Conservation (phyloP, 805 yeast genomes). For the Scheffersomyces amazonensis region DNA sequence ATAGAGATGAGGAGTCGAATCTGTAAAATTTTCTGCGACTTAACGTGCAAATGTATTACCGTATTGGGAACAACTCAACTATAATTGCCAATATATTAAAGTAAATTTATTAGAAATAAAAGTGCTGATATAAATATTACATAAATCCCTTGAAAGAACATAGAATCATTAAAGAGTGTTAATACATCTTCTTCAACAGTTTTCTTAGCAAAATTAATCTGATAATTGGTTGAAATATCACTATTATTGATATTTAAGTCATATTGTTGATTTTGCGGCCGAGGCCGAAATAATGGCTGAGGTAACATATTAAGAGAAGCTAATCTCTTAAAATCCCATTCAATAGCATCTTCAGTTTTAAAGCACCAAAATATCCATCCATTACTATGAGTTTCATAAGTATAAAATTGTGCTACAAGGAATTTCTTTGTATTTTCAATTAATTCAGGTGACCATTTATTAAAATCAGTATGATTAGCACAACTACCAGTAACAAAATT, state of each 20-base stretch:
- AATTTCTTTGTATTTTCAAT: constrained; percentile 44
- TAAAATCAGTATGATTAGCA: constrained; percentile 33
- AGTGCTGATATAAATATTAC: neutral
- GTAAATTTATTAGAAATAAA: neutral
- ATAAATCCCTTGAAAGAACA: neutral
- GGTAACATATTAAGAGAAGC: constrained; percentile 34
- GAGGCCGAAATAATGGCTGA: constrained; percentile 2
- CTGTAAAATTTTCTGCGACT: no score
- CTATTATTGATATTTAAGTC: neutral
- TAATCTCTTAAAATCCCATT: constrained; percentile 62
- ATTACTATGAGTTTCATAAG: constrained; percentile 40
- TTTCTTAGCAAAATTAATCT: neutral
- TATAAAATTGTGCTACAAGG: constrained; percentile 59
- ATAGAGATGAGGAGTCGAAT: no score
- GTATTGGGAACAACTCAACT: no score
- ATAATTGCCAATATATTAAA: no score
- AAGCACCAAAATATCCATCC: constrained; percentile 78
- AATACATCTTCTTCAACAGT: neutral
- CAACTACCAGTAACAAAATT: constrained; percentile 42
- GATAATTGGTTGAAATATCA: neutral
- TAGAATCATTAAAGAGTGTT: neutral
- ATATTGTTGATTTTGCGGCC: neutral
- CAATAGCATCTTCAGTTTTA: constrained; percentile 64
- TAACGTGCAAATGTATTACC: no score
- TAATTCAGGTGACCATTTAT: constrained; percentile 34